Evolutionary conservation across 345 rosid species (phyloP), one percentile per base, ranked within the genome.

Genomic region (Camelina sativa): DNA sequence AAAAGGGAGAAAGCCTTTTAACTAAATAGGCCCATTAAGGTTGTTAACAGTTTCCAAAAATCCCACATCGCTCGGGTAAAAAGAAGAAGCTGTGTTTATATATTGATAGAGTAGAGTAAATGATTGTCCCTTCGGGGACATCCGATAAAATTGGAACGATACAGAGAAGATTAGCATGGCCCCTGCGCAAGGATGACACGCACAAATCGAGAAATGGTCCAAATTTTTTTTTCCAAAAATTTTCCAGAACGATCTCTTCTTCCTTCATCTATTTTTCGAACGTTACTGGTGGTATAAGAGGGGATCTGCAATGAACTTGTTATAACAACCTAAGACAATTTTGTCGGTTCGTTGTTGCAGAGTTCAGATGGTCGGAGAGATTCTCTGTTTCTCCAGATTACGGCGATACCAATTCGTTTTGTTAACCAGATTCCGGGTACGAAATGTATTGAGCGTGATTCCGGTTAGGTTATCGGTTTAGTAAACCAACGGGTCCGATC

Each of bases 121-220:
- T 16, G 53, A 16, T 16, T 8, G 53, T 48, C 23, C 53, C 53
- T 48, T 17, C 53, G 53, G 53, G 53, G 53, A 48, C 53, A 17
- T 48, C 53, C 53, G 53, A 48, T 48, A 48, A 48, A 48, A 48
- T 48, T 48, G 53, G 53, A 48, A 48, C 53, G 53, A 48, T 48
- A 48, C 53, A 48, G 53, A 48, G 53, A 48, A 48, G 53, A 48
- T 48, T 48, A 48, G 53, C 53, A 48, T 48, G 53, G 53, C 53
- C 23, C 53, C 53, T 48, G 53, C 53, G 23, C 53, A 48, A 48
- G 53, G 53, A 48, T 48, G 53, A 48, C 53, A 48, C 53, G 53
- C 53, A 48, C 11, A 48, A 48, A 48, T 48, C 53, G 53, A 48
- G 23, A 48, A 48, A 48, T 48, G 23, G 23, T 48, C 53, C 23